A percentile compares a stretch with the other conserved stretches of the same genome.
These are phyloP conservation scores for Mycena crocata DNA, from an alignment of 768 basidiomycete genomes.

Conservation along the genomic window DNA sequence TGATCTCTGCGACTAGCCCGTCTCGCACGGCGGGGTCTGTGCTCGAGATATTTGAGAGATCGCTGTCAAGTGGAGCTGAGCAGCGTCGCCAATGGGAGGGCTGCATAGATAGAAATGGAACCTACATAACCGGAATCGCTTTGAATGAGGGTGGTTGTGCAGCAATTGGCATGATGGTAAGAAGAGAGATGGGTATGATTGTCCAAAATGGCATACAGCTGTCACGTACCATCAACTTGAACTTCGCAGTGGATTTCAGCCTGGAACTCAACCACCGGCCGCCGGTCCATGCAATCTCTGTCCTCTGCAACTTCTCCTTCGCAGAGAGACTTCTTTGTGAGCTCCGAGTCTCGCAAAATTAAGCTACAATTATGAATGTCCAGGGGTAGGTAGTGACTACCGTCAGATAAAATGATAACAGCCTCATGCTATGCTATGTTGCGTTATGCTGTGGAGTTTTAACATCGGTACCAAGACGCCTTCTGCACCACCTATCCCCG, in stretches of 20 bases:
- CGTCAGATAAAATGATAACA: too few relatives aligned
- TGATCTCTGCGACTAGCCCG: slow-evolving; percentile 66
- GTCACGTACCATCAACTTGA: background rate
- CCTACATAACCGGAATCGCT: slow-evolving; percentile 54
- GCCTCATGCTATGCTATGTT: too few relatives aligned
- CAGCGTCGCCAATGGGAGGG: background rate
- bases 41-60: slow-evolving; percentile 54
- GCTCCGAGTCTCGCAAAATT: too few relatives aligned
- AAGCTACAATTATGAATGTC: too few relatives aligned
- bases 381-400: too few relatives aligned
- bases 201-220: background rate
- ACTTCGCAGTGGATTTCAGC: background rate
- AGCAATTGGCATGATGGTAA: slow-evolving; percentile 19
- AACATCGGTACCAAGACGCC: too few relatives aligned
- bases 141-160: slow-evolving; percentile 37
- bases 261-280: too few relatives aligned
- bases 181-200: too few relatives aligned
- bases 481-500: background rate
- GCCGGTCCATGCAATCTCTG: too few relatives aligned
- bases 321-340: too few relatives aligned
- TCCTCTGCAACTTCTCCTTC: too few relatives aligned
- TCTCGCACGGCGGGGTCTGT: slow-evolving; percentile 52
- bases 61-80: slow-evolving; percentile 29
- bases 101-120: background rate
- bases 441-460: too few relatives aligned